These are phyloP conservation scores for Termitomyces sp. DNA, from an alignment of 1,284 basidiomycete genomes.

Conservation along the genomic window DNA sequence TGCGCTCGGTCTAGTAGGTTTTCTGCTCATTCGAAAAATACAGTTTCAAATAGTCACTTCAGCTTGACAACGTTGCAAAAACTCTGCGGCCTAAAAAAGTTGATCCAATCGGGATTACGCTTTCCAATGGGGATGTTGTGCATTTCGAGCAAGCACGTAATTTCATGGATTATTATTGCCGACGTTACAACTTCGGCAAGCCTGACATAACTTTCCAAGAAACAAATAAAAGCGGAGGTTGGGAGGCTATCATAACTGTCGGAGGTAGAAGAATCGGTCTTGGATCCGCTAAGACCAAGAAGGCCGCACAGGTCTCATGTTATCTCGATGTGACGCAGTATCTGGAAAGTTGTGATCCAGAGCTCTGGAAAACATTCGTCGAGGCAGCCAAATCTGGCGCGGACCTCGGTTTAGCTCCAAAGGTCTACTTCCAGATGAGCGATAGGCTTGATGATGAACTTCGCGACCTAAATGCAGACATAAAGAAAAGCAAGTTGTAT, in stretches of 20 bases:
- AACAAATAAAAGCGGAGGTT: constrained; percentile 32
- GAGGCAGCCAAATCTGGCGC: constrained; percentile 57
- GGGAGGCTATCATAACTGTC: constrained; percentile 84
- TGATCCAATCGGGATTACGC: constrained; percentile 26
- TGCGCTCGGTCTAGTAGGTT: constrained; percentile 48
- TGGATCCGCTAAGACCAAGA: constrained; percentile 70
- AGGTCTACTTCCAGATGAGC: constrained; percentile 69
- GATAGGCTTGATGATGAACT: constrained; percentile 71
- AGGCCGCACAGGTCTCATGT: constrained; percentile 67
- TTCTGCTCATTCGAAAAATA: neutral
- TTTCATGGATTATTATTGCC: constrained; percentile 96
- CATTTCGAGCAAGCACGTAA: constrained; percentile 75
- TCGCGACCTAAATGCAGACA: constrained; percentile 65
- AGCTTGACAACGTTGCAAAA: constrained; percentile 30
- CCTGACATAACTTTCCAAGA: constrained; percentile 68
- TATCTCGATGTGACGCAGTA: constrained; percentile 88
- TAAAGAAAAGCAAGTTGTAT: constrained; percentile 44
- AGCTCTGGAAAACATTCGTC: constrained; percentile 75
- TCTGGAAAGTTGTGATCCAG: constrained; percentile 78
- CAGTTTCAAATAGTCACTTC: neutral
- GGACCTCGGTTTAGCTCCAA: constrained; percentile 67
- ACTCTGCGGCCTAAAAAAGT: constrained; percentile 22
- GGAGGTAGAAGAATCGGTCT: constrained; percentile 79
- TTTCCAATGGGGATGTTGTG: constrained; percentile 68
- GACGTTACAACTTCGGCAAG: constrained; percentile 73